Base-by-base conservation (phyloP, 768 basidiomycete species). In the Termitomyces sp. region DNA sequence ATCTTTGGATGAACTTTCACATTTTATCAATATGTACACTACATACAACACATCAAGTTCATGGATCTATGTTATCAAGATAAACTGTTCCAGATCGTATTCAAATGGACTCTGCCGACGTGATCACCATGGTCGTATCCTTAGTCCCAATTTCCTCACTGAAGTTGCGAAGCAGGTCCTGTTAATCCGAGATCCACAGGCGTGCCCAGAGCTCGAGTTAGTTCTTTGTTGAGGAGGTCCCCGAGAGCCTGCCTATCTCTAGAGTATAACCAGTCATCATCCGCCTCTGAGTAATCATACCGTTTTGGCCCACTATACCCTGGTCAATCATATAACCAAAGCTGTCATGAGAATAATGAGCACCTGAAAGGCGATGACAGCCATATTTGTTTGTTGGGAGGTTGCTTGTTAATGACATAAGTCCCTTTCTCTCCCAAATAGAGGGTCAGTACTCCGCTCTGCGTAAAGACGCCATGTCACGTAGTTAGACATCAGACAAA, bases 341-440 rank as follows among this genome's bases (percentile, higher is more conserved):
- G 1, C 39, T n/a, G 34, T 37, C 41, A 41, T 57, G 46, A 18
- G 34, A 53, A 37, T 36, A 68, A n/a, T n/a, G n/a, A 76, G 39
- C 62, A 93, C 94, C 91, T 92, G 62, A 84, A 69, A 0, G 94
- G 94, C 9, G 90, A 93, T 4, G 92, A 94, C 20, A 97, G 77
- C 94, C 94, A 97, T 64, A 97, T 96, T 68, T 97, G 94, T 74
- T 93, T 93, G 69, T 97, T 97, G 6, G 94, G 94, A 12, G 94
- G 94, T 69, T 97, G 94, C 77, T 96, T 97, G 73, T 97, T 97
- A 73, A 97, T 87, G 29, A 96, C 94, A 73, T 96, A 97, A 12
- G 90, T 96, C 15, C 92, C 93, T 55, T 85, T 75, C 41, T 78
- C 73, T 31, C 87, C 93, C 16, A 95, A 77, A 50, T 77, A 78